Evolutionary conservation across 1,284 basidiomycete genomes (phyloP), one percentile per base, ranked within the genome.

Genomic region (Ustilago lituana): DNA sequence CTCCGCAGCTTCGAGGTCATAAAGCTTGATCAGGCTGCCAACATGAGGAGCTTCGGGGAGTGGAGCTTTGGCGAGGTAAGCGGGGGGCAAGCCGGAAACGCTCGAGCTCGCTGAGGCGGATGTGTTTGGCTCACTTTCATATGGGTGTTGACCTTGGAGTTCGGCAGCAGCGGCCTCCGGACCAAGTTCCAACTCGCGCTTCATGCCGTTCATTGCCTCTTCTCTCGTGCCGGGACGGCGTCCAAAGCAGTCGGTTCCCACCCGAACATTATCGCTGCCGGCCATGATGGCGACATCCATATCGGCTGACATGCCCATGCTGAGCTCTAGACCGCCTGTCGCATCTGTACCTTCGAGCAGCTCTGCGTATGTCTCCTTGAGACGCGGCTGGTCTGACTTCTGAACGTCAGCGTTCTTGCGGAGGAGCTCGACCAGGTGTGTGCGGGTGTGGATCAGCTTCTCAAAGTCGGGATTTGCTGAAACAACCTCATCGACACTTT

Each of bases 281-380:
- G 89, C 88, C 80, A 85, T 86, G 58, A 96, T 84, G 1, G 95
- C 95, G 37, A 89, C 88, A 77, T 90, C 91, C 81, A 95, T 96
- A 77, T 98, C 95, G 56, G 89, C 90, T 53, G 93, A 95, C 95
- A 98, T 98, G 19, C 95, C 95, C 94, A 98, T 98, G 78, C 93
- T 95, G 79, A 98, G 82, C 78, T 93, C 81, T 61, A 98, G 82
- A 50, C 84, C 84, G 5, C 88, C 87, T 43, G 85, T 83, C 8
- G 80, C 81, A 19, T 75, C 65, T 26, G 54, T 68, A 7, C 64
- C 67, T 10, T 66, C 67, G 14, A 78, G 53, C 26, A 71, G 39
- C 5, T 57, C 50, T 5, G 39, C 38, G 26, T 78, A 76, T 8
- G 63, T 62, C 19, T 67, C 56, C 32, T 61, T 40, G 22, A 62